Base-by-base conservation (phyloP, 306 rosid species). In the Abrus precatorius region DNA sequence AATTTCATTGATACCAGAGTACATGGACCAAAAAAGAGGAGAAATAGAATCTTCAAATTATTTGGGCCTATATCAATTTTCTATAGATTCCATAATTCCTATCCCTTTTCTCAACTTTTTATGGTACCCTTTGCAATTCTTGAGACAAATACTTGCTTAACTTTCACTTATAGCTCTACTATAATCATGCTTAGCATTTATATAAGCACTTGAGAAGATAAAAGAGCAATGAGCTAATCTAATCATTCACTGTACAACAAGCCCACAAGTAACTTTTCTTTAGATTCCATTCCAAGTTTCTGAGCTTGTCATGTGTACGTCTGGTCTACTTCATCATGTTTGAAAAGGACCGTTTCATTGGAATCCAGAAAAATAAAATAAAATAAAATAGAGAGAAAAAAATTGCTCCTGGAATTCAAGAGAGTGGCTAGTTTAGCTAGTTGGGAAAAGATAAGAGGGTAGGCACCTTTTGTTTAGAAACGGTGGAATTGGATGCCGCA, bases 401-500 rank as follows among this genome's bases (percentile, higher is more conserved):
- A 57, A 12, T 56, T 78, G 56, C 5, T 48, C 33, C 41, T 72
- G 54, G 48, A 78, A 47, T 57, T 72, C 67, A 65, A 55, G 76
- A 76, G 70, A 34, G 55, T 77, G 74, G 75, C 62, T 59, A 48
- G 69, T 64, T 53, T 40, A 12, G 64, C 34, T 49, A 49, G 73
- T 20, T 67, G 50, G 63, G 68, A 63, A 72, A 72, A 43, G 69
- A 50, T 38, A 80, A n/a, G 7, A 36, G 68, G 68, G 79, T 56
- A 53, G 79, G 59, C 75, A 75, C 60, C 69, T 71, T 76, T 71
- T 68, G 85, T 48, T 6, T 47, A 41, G 62, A 83, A 79, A 71
- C 38, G 74, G 73, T 76, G 70, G 90, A 87, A 87, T 84, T 41
- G 68, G 86, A 87, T 74, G 72, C 86, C 62, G 47, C 49, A 77